Evolutionary conservation across 495 filamentous ascomycete genomes (phyloP), one percentile per base, ranked within the genome.

Genomic region (Lasiosphaeris hirsuta): DNA sequence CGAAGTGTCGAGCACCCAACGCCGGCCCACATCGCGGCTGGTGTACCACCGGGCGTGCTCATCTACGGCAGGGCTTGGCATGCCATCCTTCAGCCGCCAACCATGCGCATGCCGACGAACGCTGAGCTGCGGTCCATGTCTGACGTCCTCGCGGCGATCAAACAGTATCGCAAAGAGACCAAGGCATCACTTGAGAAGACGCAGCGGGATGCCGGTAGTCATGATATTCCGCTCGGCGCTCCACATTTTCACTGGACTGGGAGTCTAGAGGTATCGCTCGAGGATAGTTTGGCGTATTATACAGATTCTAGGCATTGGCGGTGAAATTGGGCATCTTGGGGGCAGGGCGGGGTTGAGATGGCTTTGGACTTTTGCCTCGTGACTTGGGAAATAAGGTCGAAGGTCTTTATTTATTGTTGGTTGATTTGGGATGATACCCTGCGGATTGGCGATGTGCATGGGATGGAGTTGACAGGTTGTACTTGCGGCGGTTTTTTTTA

Each of bases 61-160:
- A 57, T 79, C 18, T 79, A 72, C 53, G 48, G 64, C 19, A 69
- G 58, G 0, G 75, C 75, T 10, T 79, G 77, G 77, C 64, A 71
- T 18, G 64, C 69, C 7, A 73, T 77, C 40, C 36, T 72, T 0
- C 9, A 6, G 17, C 8, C 34, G 7, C 13, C 10, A 2, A 45
- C 8, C 7, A 63, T 71, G 42, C 46, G 35, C 0, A 57, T 46
- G 38, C 67, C 69, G 1, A 55, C 53, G 17, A 51, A 30, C 9
- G 41, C 10, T 11, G 54, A 74, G 35, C 15, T 68, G 1, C 23
- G 5, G 1, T 40, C 49, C 11, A 75, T 79, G 62, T 60, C 52
- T 36, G 73, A 79, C 42, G 75, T 78, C 1, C 55, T 74, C 0
- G 63, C 35, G 6, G 72, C 60, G 0, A 68, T 79, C 14, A 76